Conservation (phyloP, 768 basidiomycete genomes). For the Mycena galericulata region DNA sequence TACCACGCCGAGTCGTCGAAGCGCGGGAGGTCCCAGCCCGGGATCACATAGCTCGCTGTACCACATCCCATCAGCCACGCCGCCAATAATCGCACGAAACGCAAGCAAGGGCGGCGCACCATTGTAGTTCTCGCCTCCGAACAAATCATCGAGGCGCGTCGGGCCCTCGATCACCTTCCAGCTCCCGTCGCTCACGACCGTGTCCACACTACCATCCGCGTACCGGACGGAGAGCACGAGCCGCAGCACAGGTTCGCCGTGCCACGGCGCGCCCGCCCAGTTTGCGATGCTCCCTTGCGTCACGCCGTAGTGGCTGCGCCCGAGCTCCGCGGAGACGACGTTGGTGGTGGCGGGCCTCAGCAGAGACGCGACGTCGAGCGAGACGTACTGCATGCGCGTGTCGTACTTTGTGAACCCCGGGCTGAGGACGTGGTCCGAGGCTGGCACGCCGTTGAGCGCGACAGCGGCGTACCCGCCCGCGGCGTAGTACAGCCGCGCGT, state of each 20-base stretch:
- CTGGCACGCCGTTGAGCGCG: conserved; percentile 43
- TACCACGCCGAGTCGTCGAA: conserved; percentile 39
- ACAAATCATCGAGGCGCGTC: conserved; percentile 40
- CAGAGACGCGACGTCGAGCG: conserved; percentile 35
- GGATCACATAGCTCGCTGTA: conserved; percentile 39
- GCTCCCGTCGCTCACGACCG: conserved; percentile 35
- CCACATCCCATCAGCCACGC: neutral
- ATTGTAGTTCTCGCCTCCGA: conserved; percentile 45
- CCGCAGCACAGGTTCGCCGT: conserved; percentile 43
- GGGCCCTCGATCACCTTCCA: conserved; percentile 45
- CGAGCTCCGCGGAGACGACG: conserved; percentile 41
- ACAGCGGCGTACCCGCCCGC: conserved; percentile 46
- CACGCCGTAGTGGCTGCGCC: conserved; percentile 44
- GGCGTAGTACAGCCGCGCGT: conserved; percentile 44
- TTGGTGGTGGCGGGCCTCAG: conserved; percentile 22
- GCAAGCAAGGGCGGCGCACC: too few species aligned
- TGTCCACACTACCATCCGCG: conserved; percentile 38
- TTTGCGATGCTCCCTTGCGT: conserved; percentile 46
- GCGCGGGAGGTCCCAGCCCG: conserved; percentile 34
- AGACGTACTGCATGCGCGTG: conserved; percentile 41
- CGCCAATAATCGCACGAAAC: neutral
- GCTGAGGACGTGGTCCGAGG: conserved; percentile 43
- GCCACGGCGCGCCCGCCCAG: conserved; percentile 45
- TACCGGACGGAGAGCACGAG: conserved; percentile 40
- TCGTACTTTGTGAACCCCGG: conserved; percentile 48